phyloP scores from a whole-genome alignment of 768 basidiomycete genomes.

The Strobilomyces dryophilus region DNA sequence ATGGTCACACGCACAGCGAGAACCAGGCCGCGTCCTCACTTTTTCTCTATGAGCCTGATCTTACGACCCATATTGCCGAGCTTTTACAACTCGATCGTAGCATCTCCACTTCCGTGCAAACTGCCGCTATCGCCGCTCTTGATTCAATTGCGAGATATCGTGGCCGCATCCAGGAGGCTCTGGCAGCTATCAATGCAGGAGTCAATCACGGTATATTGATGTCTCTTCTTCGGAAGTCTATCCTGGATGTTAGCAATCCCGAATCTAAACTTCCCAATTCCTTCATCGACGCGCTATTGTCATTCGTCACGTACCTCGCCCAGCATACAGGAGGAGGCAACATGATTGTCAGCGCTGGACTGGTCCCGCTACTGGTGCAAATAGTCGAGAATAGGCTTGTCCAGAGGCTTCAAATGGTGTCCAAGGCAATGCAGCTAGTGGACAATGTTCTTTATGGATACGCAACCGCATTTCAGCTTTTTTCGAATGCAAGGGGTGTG shows the following conservation, averaged over 20 bases:
- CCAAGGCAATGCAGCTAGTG: conserved; percentile 87
- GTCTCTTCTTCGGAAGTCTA: conserved; percentile 80
- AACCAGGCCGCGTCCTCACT: conserved; percentile 72
- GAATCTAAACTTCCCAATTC: conserved; percentile 65
- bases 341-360: conserved; percentile 92
- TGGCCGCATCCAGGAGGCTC: conserved; percentile 76
- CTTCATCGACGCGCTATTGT: conserved; percentile 79
- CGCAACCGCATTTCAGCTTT: conserved; percentile 81
- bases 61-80: conserved; percentile 85
- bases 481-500: conserved; percentile 81
- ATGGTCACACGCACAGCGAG: conserved; percentile 83
- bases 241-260: conserved; percentile 63
- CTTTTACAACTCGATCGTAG: conserved; percentile 77
- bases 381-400: conserved; percentile 76
- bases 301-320: conserved; percentile 84
- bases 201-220: conserved; percentile 95
- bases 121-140: conserved; percentile 82
- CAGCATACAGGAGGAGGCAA: conserved; percentile 82
- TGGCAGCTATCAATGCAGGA: conserved; percentile 88
- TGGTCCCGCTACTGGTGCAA: conserved; percentile 86
- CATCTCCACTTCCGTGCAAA: conserved; percentile 70
- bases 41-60: conserved; percentile 93
- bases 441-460: conserved; percentile 92
- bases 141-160: conserved; percentile 89
- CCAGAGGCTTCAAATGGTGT: conserved; percentile 68